Evolutionary conservation across 1,139 yeast species (phyloP), one percentile per base, ranked within the genome.

Genomic region (Taiozyma sp.): DNA sequence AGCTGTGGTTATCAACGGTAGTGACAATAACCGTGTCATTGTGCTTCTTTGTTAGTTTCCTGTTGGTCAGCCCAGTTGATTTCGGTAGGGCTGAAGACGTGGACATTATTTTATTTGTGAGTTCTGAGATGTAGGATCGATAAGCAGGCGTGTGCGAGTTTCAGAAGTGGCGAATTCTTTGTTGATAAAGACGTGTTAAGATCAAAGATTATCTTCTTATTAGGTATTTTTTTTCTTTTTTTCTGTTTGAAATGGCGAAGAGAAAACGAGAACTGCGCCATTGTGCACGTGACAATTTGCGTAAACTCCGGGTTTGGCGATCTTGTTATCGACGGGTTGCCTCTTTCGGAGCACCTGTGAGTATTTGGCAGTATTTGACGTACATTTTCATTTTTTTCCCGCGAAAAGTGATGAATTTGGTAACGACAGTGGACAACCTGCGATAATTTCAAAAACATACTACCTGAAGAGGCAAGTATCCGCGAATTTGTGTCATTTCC

Each of bases 1-100:
- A 28, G 39, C 34, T 24, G 23, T 43, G 49, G 14, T 42, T 52
- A 38, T 50, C 54, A 38, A 38, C 9, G 4, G 23, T 38, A 19
- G 24, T 38, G 14, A 32, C 19, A n/a, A 24, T 38, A 19, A 38
- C 41, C 23, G 41, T 38, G 24, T 38, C 41, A 38, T 19, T 14
- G 24, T 38, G 24, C 14, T 38, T 19, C 7, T 38, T 38, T 38
- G 24, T 9, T 22, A 36, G 22, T 23, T 38, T 38, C 19, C 41
- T 38, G 14, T 38, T 38, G 24, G 41, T 32, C 36, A 32, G 9
- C 36, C n/a, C 36, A 13, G 19, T 38, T 38, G 24, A 19, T 38
- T 38, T 38, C 41, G 41, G 24, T 22, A 38, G 24, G 7, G 41
- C 24, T 10, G 41, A 19, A 19, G 41, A 38, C 14, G 24, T 13